Evolutionary conservation across 2,329 filamentous ascomycete genomes (phyloP), one percentile per base, ranked within the genome.

Genomic region (Claviceps humidiphila): DNA sequence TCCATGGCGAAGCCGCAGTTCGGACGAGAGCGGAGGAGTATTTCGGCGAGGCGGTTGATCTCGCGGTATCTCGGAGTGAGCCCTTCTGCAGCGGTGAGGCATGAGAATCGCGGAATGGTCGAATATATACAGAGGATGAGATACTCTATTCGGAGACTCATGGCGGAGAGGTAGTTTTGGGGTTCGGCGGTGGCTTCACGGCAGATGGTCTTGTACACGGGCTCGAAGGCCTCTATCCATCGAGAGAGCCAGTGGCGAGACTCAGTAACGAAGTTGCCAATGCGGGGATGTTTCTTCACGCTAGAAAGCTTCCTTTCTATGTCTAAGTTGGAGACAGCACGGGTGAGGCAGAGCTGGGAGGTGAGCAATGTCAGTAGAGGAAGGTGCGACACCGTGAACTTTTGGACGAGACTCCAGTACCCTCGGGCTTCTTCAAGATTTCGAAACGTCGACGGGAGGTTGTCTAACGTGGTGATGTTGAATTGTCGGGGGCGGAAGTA

Each of bases 1-100:
- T 74, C 71, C 68, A 74, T 70, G 1, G 71, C 66, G 53, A 74
- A 73, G 49, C 63, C 63, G n/a, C 67, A 68, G 53, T 58, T 68
- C 11, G 60, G 66, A 13, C 65, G 63, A 11, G 61, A 59, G 26
- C 57, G 56, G 24, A 74, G 64, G 3, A 74, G 54, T 2, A 62
- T 65, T 51, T 69, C 68, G 5, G 65, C 63, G 5, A 71, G 63
- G 1, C 54, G 54, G 37, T 66, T 71, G 20, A 74, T 66, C 57
- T 74, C 71, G 14, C 59, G 64, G 54, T 73, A 73, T 40, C 69
- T 63, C 0, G 70, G 68, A 4, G 70, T 74, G 44, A 73, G 62
- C 4, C 60, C 58, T 37, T 63, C 66, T 46, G 70, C 65, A 3
- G 60, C 63, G 47, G 63, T 61, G 49, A 68, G 59, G 47, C 66